These are phyloP conservation scores for Oryza glumipatula DNA, from an alignment of 176 grass and related monocot species.

Conservation along the genomic window DNA sequence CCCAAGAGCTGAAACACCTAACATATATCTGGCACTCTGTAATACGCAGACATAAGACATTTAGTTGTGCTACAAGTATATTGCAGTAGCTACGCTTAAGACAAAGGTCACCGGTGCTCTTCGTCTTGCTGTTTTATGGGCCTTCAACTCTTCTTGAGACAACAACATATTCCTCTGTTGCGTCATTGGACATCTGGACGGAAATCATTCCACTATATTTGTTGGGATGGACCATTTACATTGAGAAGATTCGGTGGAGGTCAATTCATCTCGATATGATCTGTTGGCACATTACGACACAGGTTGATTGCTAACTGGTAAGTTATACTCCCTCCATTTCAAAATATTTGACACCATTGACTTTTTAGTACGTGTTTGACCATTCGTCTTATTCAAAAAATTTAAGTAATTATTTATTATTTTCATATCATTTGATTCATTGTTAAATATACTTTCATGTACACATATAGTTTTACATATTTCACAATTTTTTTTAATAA, in stretches of 20 bases:
- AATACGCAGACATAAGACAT: constrained; percentile 1
- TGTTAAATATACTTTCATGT: too few species aligned
- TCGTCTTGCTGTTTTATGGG: background rate
- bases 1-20: constrained; percentile 47
- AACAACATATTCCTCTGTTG: constrained; percentile 6
- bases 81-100: constrained; percentile 19
- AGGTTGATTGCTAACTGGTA: constrained; percentile 23
- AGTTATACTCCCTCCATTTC: background rate
- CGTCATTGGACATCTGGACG: constrained; percentile 37
- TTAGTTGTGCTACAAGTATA: constrained; percentile 12
- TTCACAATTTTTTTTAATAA: too few species aligned
- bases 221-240: constrained; percentile 33
- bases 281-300: constrained; percentile 27
- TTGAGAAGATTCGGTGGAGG: constrained; percentile 12
- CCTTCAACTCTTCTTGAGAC: constrained; percentile 13
- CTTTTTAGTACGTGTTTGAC: too few species aligned
- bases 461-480: too few species aligned
- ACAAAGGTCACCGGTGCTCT: background rate
- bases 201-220: constrained; percentile 37
- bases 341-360: too few species aligned
- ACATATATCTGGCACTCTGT: background rate
- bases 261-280: constrained; percentile 44
- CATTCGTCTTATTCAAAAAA: too few species aligned
- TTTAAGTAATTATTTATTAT: too few species aligned
- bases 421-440: too few species aligned